Base-by-base conservation (phyloP, 2,329 filamentous ascomycete genomes). In the Aspergillus japonicus region DNA sequence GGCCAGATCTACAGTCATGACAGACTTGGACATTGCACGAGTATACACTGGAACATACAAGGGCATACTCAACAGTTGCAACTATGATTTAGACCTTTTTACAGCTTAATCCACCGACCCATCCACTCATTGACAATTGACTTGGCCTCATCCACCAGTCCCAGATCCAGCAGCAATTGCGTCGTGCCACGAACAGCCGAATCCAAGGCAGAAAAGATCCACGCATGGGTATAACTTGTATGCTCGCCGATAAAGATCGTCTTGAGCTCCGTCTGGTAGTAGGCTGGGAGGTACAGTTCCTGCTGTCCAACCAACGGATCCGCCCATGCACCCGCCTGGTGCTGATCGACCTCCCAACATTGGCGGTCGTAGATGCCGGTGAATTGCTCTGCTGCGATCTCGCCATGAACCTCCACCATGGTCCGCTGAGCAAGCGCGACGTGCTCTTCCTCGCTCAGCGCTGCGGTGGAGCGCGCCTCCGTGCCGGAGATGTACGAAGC, bases 221-320 rank as follows among this genome's bases (percentile, higher is more conserved):
- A 74, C 1, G 87, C 87, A 68, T 91, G 88, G 0, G 88, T 91
- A 69, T 87, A 89, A 6, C 82, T 85, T 0, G 88, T 90, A 69
- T 90, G 87, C 71, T 91, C 88, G 2, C 85, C 85, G 5, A 89
- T 78, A 60, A 90, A 89, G 35, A 90, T 85, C n/a, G 87, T 86
- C 51, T 87, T 85, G 63, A 82, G 82, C 71, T 91, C 85, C 0
- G 87, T 90, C 69, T 87, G 83, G 68, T 88, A 90, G 68, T 89
- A 91, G n/a, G 88, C 85, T 0, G 89, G 88, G 8, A 91, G 77
- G 65, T 88, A 91, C 24, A 90, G 69, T 64, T 88, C 82, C 68
- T 91, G 88, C 75, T 90, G 87, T 0, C 87, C 87, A 0, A 86
- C 77, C 0, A 79, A 74, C 0, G 88, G 87, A 4, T 74, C 72